These are phyloP conservation scores for Colletotrichum ledebouriae DNA, from an alignment of 2,329 filamentous ascomycete genomes.

Conservation along the genomic window DNA sequence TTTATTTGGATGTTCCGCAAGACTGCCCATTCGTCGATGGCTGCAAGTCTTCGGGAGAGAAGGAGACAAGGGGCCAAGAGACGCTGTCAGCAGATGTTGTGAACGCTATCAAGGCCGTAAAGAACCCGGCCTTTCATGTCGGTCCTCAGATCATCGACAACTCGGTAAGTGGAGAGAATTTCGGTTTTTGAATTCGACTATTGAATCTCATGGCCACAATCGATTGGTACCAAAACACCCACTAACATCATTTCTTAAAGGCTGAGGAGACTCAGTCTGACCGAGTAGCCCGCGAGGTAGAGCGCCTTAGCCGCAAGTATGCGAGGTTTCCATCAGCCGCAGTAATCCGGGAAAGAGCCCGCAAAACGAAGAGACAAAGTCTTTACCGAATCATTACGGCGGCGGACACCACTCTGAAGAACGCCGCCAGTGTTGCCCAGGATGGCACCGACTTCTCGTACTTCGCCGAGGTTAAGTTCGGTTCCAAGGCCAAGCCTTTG, in stretches of 20 bases:
- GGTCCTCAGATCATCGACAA: conserved; percentile 21
- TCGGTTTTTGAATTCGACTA: background rate
- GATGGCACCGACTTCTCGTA: conserved; percentile 77
- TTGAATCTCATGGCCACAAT: background rate
- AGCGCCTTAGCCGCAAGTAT: conserved; percentile 58
- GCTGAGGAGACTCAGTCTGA: conserved; percentile 50
- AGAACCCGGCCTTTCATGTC: conserved; percentile 54
- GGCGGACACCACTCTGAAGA: conserved; percentile 57
- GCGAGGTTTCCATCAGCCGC: conserved; percentile 47
- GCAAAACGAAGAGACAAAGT: conserved; percentile 56
- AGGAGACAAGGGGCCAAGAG: conserved; percentile 33
- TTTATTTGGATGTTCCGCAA: conserved; percentile 57
- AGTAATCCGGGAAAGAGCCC: conserved; percentile 33
- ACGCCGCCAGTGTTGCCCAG: conserved; percentile 70
- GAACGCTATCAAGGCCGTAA: conserved; percentile 40
- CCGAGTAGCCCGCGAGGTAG: conserved; percentile 55
- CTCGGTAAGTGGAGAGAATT: background rate
- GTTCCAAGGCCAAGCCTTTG: conserved; percentile 66
- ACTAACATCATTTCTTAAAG: conserved; percentile 45
- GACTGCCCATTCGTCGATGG: conserved; percentile 48
- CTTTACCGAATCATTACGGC: conserved; percentile 63
- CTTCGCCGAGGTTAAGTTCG: conserved; percentile 70
- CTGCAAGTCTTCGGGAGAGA: conserved; percentile 46
- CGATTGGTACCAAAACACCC: background rate
- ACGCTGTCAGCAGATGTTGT: conserved; percentile 23